Conservation (phyloP, 768 basidiomycete genomes). For the Hemileccinum impolitum region DNA sequence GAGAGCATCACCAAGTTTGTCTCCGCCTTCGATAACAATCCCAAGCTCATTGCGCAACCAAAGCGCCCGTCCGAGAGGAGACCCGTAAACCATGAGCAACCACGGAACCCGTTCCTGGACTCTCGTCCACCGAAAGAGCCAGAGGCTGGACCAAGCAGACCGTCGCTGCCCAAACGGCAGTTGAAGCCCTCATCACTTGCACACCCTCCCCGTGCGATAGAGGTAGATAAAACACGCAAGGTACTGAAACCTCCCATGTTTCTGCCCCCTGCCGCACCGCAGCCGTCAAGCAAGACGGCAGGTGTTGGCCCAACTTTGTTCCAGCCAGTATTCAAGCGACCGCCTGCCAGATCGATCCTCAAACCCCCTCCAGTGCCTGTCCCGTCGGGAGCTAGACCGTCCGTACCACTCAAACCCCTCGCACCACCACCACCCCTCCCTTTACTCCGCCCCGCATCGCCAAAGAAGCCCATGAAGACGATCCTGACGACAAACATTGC, state of each 20-base stretch:
- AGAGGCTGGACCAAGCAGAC: conserved; percentile 10
- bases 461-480: conserved; percentile 41
- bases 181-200: conserved; percentile 6
- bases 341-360: conserved; percentile 16
- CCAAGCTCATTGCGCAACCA: neutral
- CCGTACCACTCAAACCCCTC: conserved; percentile 21
- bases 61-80: conserved; percentile 3
- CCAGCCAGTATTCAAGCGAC: conserved; percentile 2
- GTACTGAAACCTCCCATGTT: no score
- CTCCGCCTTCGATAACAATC: conserved; percentile 5
- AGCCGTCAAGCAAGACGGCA: no score
- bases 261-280: no score
- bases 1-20: conserved; percentile 21
- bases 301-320: no score
- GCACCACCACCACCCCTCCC: conserved; percentile 33
- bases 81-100: conserved; percentile 13
- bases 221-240: neutral
- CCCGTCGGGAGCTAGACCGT: conserved; percentile 8
- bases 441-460: conserved; percentile 11
- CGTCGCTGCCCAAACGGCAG: neutral
- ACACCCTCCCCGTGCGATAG: conserved; percentile 1
- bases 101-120: conserved; percentile 23
- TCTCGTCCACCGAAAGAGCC: neutral
- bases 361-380: conserved; percentile 29
- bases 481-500: conserved; percentile 54